Percentiles rank a stretch among this genome's conserved stretches.
phyloP scores from a whole-genome alignment of 257 asterid genomes.

The Solanum sitiens region DNA sequence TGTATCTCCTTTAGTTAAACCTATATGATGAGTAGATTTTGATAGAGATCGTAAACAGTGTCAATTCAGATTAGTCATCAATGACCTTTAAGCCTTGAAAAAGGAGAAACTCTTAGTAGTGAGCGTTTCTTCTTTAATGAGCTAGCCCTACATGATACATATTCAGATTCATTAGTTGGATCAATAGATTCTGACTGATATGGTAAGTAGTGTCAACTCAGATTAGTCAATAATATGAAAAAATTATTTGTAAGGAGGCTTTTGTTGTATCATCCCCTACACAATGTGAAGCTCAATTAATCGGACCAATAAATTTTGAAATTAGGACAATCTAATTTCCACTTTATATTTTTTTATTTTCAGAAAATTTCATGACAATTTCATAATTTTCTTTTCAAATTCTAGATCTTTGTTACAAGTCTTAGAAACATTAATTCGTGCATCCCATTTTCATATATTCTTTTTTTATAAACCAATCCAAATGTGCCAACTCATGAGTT shows the following conservation, averaged over 20 bases:
- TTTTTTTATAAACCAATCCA: slow-evolving; percentile 20
- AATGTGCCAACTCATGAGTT: slow-evolving; percentile 20
- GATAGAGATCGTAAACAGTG: fast-evolving
- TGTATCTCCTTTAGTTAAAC: too few species aligned
- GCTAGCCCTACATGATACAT: background rate
- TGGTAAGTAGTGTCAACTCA: background rate
- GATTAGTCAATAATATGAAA: background rate
- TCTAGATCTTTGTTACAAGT: background rate
- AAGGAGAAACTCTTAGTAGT: background rate
- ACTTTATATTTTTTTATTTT: background rate
- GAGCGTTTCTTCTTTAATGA: background rate
- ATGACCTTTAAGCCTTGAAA: background rate
- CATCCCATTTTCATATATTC: slow-evolving; percentile 34
- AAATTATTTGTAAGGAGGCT: background rate
- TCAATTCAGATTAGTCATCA: background rate
- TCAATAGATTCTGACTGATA: background rate
- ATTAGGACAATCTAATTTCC: background rate
- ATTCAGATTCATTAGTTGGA: background rate
- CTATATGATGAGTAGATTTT: background rate
- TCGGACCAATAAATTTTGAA: background rate
- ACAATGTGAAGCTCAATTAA: background rate
- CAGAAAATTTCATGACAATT: background rate
- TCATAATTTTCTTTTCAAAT: background rate
- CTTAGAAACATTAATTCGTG: slow-evolving; percentile 29
- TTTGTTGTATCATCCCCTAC: background rate